Evolutionary conservation across 2,329 filamentous ascomycete species (phyloP).

Genomic region (Claviceps citrina): DNA sequence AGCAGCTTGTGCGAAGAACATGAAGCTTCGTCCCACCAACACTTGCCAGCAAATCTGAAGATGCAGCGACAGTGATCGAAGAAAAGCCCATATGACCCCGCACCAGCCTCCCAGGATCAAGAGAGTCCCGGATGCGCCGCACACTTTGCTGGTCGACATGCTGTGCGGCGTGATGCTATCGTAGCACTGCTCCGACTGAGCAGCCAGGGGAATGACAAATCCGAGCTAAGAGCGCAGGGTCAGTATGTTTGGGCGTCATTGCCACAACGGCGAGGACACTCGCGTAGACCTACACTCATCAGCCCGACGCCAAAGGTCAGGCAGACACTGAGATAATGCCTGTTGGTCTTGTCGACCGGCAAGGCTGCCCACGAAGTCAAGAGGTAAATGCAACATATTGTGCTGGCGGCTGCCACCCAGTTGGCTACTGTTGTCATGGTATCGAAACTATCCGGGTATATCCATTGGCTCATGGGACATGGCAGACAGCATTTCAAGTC

Average conservation of each 20-base stretch:
- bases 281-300: slow-evolving; percentile 52
- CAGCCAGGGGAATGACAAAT: slow-evolving; percentile 75
- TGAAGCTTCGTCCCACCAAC: slow-evolving; percentile 74
- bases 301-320: slow-evolving; percentile 59
- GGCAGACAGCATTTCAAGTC: slow-evolving; percentile 66
- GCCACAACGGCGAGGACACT: background rate
- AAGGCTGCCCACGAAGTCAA: slow-evolving; percentile 65
- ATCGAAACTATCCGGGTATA: slow-evolving; percentile 44
- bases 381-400: slow-evolving; percentile 59
- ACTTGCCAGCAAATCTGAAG: slow-evolving; percentile 97
- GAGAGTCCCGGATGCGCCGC: slow-evolving; percentile 76
- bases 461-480: slow-evolving; percentile 73
- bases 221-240: slow-evolving; percentile 44
- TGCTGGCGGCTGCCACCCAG: slow-evolving; percentile 65
- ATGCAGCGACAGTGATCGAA: slow-evolving; percentile 80
- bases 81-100: slow-evolving; percentile 78
- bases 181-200: slow-evolving; percentile 66
- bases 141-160: slow-evolving; percentile 69
- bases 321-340: slow-evolving; percentile 87
- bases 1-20: slow-evolving; percentile 63
- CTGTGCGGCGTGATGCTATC: slow-evolving; percentile 86
- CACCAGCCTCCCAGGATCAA: slow-evolving; percentile 75
- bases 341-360: slow-evolving; percentile 74
- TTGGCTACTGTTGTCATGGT: slow-evolving; percentile 52
- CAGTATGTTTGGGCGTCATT: slow-evolving; percentile 6